Percentiles rank a stretch among this genome's conserved stretches.
phyloP scores from a whole-genome alignment of 441 rosid species.

The Croton laevigatus region DNA sequence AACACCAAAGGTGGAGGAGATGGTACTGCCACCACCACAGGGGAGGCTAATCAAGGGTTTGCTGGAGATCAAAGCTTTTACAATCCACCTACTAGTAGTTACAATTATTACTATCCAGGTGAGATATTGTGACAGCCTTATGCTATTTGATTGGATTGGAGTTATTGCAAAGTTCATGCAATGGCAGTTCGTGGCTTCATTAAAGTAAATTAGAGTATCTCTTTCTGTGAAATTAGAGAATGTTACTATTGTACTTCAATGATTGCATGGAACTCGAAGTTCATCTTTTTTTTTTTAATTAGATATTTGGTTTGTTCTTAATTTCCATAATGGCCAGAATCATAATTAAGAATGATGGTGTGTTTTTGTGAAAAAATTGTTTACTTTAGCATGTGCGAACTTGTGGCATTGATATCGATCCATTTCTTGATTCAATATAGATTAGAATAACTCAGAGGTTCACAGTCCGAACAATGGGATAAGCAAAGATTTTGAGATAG shows the following conservation, averaged over 20 bases:
- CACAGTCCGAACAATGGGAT: neutral
- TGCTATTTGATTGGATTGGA: neutral
- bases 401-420: neutral
- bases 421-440: neutral
- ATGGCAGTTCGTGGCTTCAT: neutral
- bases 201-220: neutral
- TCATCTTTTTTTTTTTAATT: neutral
- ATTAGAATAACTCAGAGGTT: neutral
- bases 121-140: slow-evolving; percentile 21
- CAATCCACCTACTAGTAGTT: slow-evolving; percentile 34
- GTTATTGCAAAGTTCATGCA: neutral
- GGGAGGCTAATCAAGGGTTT: slow-evolving; percentile 17
- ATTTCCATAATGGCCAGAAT: neutral
- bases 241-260: neutral
- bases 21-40: slow-evolving; percentile 25
- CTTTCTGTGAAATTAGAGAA: no score
- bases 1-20: slow-evolving; percentile 27
- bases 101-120: slow-evolving; percentile 54
- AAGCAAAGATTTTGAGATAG: neutral
- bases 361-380: neutral
- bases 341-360: neutral
- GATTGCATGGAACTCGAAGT: neutral
- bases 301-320: neutral
- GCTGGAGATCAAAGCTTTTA: slow-evolving; percentile 28
- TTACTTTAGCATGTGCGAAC: neutral